phyloP scores from a whole-genome alignment of 495 filamentous ascomycete species.

The Tetracladium setigerum region DNA sequence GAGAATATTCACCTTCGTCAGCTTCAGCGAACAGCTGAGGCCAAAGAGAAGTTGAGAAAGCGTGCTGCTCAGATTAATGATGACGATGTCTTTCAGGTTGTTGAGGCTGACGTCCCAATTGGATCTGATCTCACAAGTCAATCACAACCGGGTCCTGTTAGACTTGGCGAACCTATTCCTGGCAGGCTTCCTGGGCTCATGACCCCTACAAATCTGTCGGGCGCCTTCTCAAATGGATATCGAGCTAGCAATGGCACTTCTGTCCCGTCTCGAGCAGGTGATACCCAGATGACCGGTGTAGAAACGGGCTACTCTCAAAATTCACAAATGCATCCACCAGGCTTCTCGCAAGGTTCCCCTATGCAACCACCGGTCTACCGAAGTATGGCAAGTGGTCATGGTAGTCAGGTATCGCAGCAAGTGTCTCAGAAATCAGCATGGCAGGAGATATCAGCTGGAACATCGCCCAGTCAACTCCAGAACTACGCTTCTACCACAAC shows the following conservation, averaged over 20 bases:
- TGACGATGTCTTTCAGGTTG: slow-evolving; percentile 19
- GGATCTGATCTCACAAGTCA: slow-evolving; percentile 5
- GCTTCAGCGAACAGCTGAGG: slow-evolving; percentile 57
- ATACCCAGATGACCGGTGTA: slow-evolving; percentile 49
- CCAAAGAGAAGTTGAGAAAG: slow-evolving; percentile 51
- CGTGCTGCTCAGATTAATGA: slow-evolving; percentile 35
- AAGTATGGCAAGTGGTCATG: slow-evolving; percentile 23
- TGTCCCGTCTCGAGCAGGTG: slow-evolving; percentile 45
- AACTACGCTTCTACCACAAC: slow-evolving; percentile 90
- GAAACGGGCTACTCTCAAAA: slow-evolving; percentile 33
- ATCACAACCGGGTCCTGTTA: slow-evolving; percentile 42
- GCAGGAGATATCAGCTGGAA: slow-evolving; percentile 67
- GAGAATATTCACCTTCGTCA: slow-evolving; percentile 72
- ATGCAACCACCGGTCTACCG: slow-evolving; percentile 15
- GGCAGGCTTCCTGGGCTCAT: slow-evolving; percentile 25
- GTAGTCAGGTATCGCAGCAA: slow-evolving; percentile 12
- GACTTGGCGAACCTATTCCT: slow-evolving; percentile 51
- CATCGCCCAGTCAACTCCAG: slow-evolving; percentile 64
- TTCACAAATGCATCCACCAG: slow-evolving; percentile 26
- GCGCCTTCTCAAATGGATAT: slow-evolving; percentile 44
- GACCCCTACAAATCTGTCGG: slow-evolving; percentile 29
- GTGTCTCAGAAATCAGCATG: slow-evolving; percentile 63
- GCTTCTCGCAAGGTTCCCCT: not conserved
- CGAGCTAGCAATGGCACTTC: slow-evolving; percentile 57
- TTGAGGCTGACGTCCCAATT: slow-evolving; percentile 8